Evolutionary conservation across 2,329 filamentous ascomycete genomes (phyloP).

Genomic region (Zymoseptoria brevis): DNA sequence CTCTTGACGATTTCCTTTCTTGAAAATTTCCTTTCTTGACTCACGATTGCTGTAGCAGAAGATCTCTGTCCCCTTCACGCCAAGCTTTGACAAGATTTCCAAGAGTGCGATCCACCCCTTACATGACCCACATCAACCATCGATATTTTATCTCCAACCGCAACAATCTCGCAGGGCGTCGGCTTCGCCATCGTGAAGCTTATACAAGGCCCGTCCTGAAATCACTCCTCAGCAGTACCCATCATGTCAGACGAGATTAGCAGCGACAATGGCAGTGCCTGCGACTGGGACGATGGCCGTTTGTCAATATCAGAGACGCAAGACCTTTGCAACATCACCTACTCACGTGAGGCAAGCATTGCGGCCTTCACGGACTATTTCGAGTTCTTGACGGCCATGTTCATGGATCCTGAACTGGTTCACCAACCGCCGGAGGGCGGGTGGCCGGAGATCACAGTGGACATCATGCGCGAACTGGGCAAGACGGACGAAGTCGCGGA

Average conservation of each 20-base stretch:
- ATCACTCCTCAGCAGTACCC: no score
- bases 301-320: background rate
- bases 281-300: background rate
- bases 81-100: background rate
- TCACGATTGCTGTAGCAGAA: no score
- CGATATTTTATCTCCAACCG: no score
- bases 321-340: background rate
- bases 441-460: slow-evolving; percentile 1
- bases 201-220: no score
- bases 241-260: background rate
- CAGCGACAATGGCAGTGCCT: background rate
- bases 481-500: slow-evolving; percentile 5
- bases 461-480: slow-evolving; percentile 1
- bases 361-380: slow-evolving; percentile 1
- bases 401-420: background rate
- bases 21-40: no score
- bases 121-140: background rate
- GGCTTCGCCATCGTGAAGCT: no score
- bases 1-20: no score
- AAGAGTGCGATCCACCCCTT: background rate
- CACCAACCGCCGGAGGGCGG: slow-evolving; percentile 2
- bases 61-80: background rate
- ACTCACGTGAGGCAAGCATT: slow-evolving; percentile 1
- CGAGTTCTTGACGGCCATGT: background rate
- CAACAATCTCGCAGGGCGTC: no score